These are phyloP conservation scores for Dioscorea cayenensis DNA, from an alignment of 116 monocot genomes.

Conservation along the genomic window DNA sequence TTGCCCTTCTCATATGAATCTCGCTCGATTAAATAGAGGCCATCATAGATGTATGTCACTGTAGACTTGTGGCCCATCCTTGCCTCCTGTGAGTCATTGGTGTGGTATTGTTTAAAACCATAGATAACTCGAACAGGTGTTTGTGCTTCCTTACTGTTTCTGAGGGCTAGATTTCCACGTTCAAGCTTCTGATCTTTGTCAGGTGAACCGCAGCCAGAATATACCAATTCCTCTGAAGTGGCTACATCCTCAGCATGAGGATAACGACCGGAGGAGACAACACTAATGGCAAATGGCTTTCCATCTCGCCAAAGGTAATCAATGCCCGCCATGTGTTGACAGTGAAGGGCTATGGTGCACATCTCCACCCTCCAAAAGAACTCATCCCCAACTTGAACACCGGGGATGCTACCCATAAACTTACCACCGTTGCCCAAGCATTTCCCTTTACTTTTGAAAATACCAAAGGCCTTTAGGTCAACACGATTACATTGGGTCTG, in stretches of 20 bases:
- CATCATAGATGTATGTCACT: constrained; percentile 36
- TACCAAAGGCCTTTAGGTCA: constrained; percentile 33
- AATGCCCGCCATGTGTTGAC: constrained; percentile 19
- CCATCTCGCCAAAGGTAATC: constrained; percentile 28
- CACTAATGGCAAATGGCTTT: constrained; percentile 29
- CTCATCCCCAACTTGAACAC: constrained; percentile 55
- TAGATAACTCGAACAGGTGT: constrained; percentile 57
- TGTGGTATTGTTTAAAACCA: constrained; percentile 10
- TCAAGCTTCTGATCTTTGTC: constrained; percentile 25
- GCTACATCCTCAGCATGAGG: neutral
- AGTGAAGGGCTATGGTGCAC: constrained; percentile 41
- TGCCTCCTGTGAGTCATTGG: too few relatives aligned
- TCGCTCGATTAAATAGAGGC: constrained; percentile 40
- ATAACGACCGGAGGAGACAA: constrained; percentile 29
- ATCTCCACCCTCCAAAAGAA: constrained; percentile 53
- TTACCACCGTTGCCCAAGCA: constrained; percentile 5
- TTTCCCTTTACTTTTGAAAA: constrained; percentile 23
- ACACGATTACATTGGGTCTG: constrained; percentile 2
- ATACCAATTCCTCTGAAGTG: constrained; percentile 32
- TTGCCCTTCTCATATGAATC: constrained; percentile 23
- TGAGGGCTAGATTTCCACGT: constrained; percentile 44
- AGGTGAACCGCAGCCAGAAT: constrained; percentile 23
- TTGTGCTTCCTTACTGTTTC: constrained; percentile 43
- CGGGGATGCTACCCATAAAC: constrained; percentile 44
- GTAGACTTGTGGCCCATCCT: neutral